Percentiles rank a stretch among this genome's conserved stretches.
Conservation (phyloP, 257 asterid genomes). For the Striga asiatica region DNA sequence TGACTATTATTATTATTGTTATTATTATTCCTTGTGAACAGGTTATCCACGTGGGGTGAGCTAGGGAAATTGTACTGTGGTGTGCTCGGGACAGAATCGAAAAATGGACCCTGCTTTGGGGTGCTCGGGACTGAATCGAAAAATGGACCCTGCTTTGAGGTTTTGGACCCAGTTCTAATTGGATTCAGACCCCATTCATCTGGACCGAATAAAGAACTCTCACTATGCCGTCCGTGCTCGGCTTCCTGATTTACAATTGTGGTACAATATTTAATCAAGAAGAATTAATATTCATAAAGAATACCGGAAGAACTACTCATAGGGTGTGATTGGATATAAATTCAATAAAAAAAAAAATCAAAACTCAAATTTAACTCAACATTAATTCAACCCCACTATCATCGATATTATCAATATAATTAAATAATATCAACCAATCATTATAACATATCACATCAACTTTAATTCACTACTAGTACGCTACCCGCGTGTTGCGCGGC, state of each 20-base stretch:
- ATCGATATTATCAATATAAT: too few relatives aligned
- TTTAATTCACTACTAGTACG: too few relatives aligned
- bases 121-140: conserved; percentile 19
- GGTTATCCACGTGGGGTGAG: conserved; percentile 37
- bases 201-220: conserved; percentile 40
- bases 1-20: conserved; percentile 30
- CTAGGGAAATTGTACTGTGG: conserved; percentile 34
- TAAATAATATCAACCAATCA: too few relatives aligned
- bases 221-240: conserved; percentile 29
- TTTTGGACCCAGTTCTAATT: conserved; percentile 60
- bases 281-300: too few relatives aligned
- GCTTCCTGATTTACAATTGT: conserved; percentile 43
- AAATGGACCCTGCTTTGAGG: conserved; percentile 36
- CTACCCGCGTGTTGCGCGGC: too few relatives aligned
- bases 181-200: conserved; percentile 81
- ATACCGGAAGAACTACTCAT: too few relatives aligned
- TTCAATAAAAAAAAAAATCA: too few relatives aligned
- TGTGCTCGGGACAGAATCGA: conserved; percentile 85
- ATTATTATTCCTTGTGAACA: conserved; percentile 37
- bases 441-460: too few relatives aligned
- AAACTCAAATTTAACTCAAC: too few relatives aligned
- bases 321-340: too few relatives aligned
- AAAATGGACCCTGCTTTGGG: conserved; percentile 42
- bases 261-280: too few relatives aligned
- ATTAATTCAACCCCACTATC: too few relatives aligned